These are phyloP conservation scores for Platanus orientalis DNA, from an alignment of 164 flowering plant genomes.

Conservation along the genomic window DNA sequence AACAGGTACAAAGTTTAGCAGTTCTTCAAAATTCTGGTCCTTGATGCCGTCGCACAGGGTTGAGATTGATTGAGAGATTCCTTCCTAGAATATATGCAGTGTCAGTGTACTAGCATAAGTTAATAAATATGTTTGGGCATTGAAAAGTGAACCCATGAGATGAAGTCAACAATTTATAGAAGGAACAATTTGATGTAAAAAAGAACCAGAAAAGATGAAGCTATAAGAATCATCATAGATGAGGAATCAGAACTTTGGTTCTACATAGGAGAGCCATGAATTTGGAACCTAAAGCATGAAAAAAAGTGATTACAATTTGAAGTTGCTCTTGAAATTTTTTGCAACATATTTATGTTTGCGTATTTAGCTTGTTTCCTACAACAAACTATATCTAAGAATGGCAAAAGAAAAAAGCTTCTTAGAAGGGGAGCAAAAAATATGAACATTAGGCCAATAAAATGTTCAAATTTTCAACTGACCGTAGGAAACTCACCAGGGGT, in stretches of 20 bases:
- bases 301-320: background rate
- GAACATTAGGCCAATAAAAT: too few relatives aligned
- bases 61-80: slow-evolving; percentile 17
- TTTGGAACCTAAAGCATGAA: background rate
- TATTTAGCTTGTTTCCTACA: background rate
- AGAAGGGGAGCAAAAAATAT: too few relatives aligned
- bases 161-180: background rate
- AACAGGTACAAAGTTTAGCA: slow-evolving; percentile 36
- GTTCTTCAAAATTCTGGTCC: slow-evolving; percentile 32
- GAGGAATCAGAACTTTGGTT: background rate
- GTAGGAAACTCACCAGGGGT: too few relatives aligned
- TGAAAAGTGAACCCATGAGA: background rate
- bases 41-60: slow-evolving; percentile 16
- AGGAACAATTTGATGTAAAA: slow-evolving; percentile 1
- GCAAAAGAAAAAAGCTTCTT: too few relatives aligned
- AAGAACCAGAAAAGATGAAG: background rate
- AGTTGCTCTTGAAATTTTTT: background rate
- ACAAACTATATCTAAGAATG: too few relatives aligned
- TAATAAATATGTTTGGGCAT: background rate
- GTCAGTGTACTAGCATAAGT: background rate
- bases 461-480: too few relatives aligned
- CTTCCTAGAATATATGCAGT: slow-evolving; percentile 30
- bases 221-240: background rate
- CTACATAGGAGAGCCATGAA: background rate
- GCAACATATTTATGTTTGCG: background rate